Percentiles rank a stretch among this genome's conserved stretches.
Conservation (phyloP, 768 basidiomycete genomes). For the Cubamyces lactineus region DNA sequence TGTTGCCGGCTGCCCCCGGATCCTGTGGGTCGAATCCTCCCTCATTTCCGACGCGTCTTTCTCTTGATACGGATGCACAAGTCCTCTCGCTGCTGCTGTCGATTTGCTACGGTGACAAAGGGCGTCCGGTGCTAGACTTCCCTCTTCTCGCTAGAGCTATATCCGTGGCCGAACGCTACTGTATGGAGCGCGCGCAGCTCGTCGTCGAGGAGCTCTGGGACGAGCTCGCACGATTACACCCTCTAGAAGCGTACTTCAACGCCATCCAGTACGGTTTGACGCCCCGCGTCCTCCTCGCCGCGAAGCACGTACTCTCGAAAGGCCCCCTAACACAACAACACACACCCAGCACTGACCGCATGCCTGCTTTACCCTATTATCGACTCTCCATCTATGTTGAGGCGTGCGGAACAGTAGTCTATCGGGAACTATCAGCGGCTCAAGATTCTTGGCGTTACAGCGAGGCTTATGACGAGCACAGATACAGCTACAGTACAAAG, state of each 20-base stretch:
- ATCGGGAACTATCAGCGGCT: too few species aligned
- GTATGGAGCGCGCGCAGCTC: not conserved
- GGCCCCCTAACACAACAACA: too few species aligned
- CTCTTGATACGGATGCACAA: not conserved
- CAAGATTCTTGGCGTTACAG: too few species aligned
- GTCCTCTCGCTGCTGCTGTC: not conserved
- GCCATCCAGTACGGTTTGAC: not conserved
- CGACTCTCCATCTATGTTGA: not conserved
- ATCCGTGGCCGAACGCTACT: not conserved
- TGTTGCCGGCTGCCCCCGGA: too few species aligned
- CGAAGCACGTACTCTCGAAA: not conserved
- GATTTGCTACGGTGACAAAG: not conserved
- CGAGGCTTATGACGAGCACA: too few species aligned
- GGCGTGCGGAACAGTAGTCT: too few species aligned
- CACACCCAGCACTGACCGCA: not conserved
- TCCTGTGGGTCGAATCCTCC: too few species aligned
- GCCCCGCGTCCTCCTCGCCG: not conserved
- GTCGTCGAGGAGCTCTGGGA: not conserved
- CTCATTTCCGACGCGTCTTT: not conserved
- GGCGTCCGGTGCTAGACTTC: not conserved
- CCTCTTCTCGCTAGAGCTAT: not conserved
- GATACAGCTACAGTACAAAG: too few species aligned
- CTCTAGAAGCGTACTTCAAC: slow-evolving; percentile 1
- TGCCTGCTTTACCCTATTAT: not conserved
- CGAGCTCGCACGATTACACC: not conserved